Evolutionary conservation across 2,329 filamentous ascomycete species (phyloP).

Genomic region (Clarireedia sp.): DNA sequence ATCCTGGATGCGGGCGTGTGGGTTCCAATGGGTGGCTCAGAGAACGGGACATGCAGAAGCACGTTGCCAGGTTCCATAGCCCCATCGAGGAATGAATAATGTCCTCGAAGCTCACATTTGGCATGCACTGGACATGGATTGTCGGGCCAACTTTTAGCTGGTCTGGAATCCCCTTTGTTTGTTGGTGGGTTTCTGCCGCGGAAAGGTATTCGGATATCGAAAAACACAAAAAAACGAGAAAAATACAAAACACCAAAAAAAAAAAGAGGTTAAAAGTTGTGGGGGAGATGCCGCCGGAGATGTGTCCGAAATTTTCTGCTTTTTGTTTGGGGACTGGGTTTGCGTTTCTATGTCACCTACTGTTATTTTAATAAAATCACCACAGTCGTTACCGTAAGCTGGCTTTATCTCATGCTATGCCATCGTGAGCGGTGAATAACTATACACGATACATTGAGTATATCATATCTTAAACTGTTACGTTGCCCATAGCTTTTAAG

Average conservation of each 20-base stretch:
- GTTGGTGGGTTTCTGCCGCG: too few species aligned
- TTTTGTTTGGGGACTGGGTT: too few species aligned
- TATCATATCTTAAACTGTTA: not conserved
- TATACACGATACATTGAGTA: not conserved
- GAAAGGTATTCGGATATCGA: not conserved
- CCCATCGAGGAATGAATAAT: not conserved
- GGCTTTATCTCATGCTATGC: not conserved
- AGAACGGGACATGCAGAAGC: conserved; percentile 15
- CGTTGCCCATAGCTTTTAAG: conserved; percentile 13
- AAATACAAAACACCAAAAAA: not conserved
- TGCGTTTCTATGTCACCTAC: not conserved
- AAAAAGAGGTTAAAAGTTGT: not conserved
- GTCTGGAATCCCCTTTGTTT: not conserved
- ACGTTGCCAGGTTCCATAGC: conserved; percentile 1
- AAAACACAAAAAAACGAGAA: not conserved
- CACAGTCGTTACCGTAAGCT: not conserved
- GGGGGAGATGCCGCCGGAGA: not conserved
- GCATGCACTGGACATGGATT: too few species aligned
- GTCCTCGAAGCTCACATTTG: too few species aligned
- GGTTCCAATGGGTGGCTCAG: conserved; percentile 16
- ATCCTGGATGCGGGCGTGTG: conserved; percentile 14
- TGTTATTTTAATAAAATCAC: not conserved
- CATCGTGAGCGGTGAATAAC: too few species aligned
- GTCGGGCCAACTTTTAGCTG: not conserved
- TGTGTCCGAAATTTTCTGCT: not conserved